Evolutionary conservation across 139 green algal species (phyloP), one percentile per base, ranked within the genome.

Genomic region (Closterium sp.): DNA sequence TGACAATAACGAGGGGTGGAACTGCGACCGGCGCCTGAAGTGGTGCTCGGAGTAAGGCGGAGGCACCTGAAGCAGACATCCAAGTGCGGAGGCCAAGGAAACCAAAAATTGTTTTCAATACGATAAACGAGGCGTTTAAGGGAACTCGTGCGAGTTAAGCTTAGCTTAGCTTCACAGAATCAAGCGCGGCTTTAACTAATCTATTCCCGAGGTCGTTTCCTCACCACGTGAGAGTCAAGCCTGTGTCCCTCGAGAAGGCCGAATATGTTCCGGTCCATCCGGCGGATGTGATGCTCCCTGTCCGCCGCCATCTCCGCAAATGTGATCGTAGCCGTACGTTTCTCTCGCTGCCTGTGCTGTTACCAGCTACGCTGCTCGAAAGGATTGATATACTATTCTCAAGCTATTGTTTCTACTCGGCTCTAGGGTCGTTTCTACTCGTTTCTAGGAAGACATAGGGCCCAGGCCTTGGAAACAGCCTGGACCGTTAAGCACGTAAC

Each of bases 1-100:
- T 33, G 21, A 28, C 34, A 91, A 76, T 16, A 91, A 55, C 84
- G 89, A 91, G 8, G 89, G 33, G 36, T 91, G 89, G 43, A 89
- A 33, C 89, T 91, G 89, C 23, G 31, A 30, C 21, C 25, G 28
- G 25, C 89, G 23, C 25, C 25, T 19, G 66, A 91, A 35, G 30
- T 31, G 9, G n/a, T n/a, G 85, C 85, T 89, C 85, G 30, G 10
- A n/a, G 85, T 89, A 89, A 30, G 85, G 34, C 5, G 33, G 33
- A 38, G 85, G 33, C 33, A 89, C 85, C 85, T 89, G 85, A 33
- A 86, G 25, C 16, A 76, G 12, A 3, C 55, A 76, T 19, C 16
- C 55, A 12, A 19, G 55, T 76, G 25, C 4, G 55, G 55, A 76
- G 23, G 55, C 55, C 55, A 28, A 76, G 55, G 55, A 19, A 76